phyloP scores from a whole-genome alignment of 2,329 filamentous ascomycete species.

The Gremmenia infestans region DNA sequence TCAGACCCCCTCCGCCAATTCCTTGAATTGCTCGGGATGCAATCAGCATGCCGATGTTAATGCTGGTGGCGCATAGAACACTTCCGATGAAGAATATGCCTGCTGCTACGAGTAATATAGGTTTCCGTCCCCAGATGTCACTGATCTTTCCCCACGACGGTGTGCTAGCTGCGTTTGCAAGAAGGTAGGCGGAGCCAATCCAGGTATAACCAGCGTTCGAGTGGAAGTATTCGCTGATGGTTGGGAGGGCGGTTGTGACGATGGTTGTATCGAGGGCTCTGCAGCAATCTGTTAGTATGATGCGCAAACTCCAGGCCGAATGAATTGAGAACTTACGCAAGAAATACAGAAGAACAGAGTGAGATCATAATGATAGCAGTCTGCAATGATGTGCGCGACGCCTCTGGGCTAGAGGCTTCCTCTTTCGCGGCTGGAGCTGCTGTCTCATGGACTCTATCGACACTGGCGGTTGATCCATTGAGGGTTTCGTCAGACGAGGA shows the following conservation, averaged over 20 bases:
- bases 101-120: conserved; percentile 44
- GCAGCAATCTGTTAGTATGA: not conserved
- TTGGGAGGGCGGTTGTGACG: conserved; percentile 56
- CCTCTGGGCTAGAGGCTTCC: conserved; percentile 20
- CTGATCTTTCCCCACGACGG: conserved; percentile 61
- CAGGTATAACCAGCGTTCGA: conserved; percentile 57
- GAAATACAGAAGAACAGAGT: conserved; percentile 30
- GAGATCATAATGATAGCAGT: conserved; percentile 30
- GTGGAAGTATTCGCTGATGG: conserved; percentile 50
- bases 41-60: conserved; percentile 44
- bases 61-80: conserved; percentile 43
- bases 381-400: conserved; percentile 26
- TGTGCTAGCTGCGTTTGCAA: conserved; percentile 61
- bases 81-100: conserved; percentile 49
- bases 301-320: not conserved
- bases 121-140: conserved; percentile 55
- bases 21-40: conserved; percentile 42
- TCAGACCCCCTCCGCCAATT: conserved; percentile 46
- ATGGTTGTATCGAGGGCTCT: conserved; percentile 42
- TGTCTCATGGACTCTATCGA: conserved; percentile 4
- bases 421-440: not conserved
- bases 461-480: conserved; percentile 2
- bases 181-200: conserved; percentile 70
- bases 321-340: conserved; percentile 14
- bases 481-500: not conserved